Conservation (phyloP, 192 early-diverging fungal species). For the Linderina pennispora region DNA sequence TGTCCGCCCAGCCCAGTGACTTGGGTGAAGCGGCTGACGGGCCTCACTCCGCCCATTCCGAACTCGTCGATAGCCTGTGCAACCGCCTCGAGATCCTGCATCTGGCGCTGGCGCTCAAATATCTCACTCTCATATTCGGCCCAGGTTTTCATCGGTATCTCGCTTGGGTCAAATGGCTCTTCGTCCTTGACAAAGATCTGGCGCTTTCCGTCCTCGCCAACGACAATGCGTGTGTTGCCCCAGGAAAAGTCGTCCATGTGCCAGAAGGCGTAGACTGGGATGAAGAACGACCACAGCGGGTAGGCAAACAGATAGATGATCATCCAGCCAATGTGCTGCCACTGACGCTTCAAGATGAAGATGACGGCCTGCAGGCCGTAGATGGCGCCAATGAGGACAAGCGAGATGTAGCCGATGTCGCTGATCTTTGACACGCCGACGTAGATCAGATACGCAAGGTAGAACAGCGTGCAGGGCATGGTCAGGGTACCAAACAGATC, state of each 20-base stretch:
- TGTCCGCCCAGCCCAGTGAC: neutral
- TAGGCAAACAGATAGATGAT: conserved; percentile 83
- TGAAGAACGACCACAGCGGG: conserved; percentile 87
- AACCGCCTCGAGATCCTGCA: conserved; percentile 9
- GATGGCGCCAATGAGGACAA: conserved; percentile 72
- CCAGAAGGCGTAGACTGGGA: conserved; percentile 96
- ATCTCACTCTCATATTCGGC: conserved; percentile 76
- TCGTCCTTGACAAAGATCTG: conserved; percentile 65
- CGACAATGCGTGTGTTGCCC: conserved; percentile 90
- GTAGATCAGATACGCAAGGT: conserved; percentile 72
- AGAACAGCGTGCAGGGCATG: conserved; percentile 74
- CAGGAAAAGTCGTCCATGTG: conserved; percentile 98
- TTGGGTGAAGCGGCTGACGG: conserved; percentile 26
- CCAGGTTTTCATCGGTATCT: conserved; percentile 84
- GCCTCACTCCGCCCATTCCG: conserved; percentile 13
- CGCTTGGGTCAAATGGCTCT: conserved; percentile 79
- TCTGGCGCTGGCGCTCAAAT: conserved; percentile 27
- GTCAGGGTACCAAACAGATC: conserved; percentile 82
- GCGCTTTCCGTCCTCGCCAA: conserved; percentile 61
- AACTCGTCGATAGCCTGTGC: conserved; percentile 38
- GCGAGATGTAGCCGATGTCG: conserved; percentile 71
- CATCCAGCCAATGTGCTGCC: conserved; percentile 82
- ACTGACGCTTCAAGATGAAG: conserved; percentile 71
- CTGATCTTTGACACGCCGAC: conserved; percentile 54
- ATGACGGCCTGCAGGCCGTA: conserved; percentile 88